Conservation (phyloP, 306 rosid species). For the Chamaecrista fasciculata region DNA sequence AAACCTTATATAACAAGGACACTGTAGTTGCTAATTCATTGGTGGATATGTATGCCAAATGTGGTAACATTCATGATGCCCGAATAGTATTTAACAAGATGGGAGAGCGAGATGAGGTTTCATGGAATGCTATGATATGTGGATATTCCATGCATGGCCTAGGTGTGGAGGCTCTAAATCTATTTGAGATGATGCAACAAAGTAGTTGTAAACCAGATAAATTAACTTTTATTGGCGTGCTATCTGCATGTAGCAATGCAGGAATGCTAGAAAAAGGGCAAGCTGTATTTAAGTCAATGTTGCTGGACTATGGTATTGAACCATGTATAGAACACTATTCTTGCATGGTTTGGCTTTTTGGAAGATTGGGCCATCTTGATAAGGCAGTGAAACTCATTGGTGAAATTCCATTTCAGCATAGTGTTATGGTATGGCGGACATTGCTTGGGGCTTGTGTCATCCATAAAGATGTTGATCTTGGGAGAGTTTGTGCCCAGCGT, state of each 20-base stretch:
- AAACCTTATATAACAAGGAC: constrained; percentile 34
- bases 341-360: constrained; percentile 43
- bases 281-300: constrained; percentile 36
- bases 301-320: constrained; percentile 22
- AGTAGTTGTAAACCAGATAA: constrained; percentile 28
- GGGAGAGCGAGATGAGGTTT: constrained; percentile 32
- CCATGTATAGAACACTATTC: constrained; percentile 39
- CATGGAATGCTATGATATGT: constrained; percentile 39
- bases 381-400: constrained; percentile 32
- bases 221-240: constrained; percentile 38
- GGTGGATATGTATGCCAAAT: constrained; percentile 40
- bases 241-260: constrained; percentile 41
- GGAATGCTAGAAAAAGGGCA: constrained; percentile 35
- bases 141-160: constrained; percentile 39
- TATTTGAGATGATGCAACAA: constrained; percentile 35
- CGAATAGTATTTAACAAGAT: constrained; percentile 33
- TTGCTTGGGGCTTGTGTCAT: constrained; percentile 39
- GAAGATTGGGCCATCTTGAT: constrained; percentile 36
- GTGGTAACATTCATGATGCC: constrained; percentile 34
- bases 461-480: constrained; percentile 35
- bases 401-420: constrained; percentile 36
- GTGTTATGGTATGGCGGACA: constrained; percentile 41
- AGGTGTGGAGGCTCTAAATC: constrained; percentile 34
- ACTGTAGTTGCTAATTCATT: constrained; percentile 36
- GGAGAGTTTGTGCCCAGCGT: constrained; percentile 34